These are phyloP conservation scores for Colletotrichum tamarilloi DNA, from an alignment of 2,329 filamentous ascomycete genomes.

Conservation along the genomic window DNA sequence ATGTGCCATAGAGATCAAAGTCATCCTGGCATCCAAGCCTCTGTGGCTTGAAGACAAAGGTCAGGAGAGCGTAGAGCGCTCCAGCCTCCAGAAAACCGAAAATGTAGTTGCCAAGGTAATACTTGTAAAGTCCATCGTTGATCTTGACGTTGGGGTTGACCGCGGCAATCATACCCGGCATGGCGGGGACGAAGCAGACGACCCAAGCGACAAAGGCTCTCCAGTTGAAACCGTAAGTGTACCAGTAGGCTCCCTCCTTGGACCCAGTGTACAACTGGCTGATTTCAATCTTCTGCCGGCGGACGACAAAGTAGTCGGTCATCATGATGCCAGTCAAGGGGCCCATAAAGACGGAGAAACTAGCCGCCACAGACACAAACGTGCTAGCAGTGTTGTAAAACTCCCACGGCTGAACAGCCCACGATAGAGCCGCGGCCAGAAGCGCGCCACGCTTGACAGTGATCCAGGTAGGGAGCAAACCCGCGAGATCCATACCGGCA, in stretches of 20 bases:
- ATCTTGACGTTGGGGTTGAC: slow-evolving; percentile 35
- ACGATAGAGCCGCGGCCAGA: slow-evolving; percentile 39
- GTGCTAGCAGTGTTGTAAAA: slow-evolving; percentile 43
- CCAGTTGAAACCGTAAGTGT: slow-evolving; percentile 47
- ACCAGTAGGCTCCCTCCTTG: slow-evolving; percentile 51
- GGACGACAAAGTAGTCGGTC: slow-evolving; percentile 44
- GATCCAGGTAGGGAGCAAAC: slow-evolving; percentile 42
- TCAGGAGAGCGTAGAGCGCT: slow-evolving; percentile 25
- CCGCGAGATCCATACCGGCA: slow-evolving; percentile 44
- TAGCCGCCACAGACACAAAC: slow-evolving; percentile 42
- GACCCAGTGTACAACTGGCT: slow-evolving; percentile 49
- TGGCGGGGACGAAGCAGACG: slow-evolving; percentile 44
- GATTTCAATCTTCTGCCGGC: slow-evolving; percentile 49
- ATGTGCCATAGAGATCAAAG: slow-evolving; percentile 33
- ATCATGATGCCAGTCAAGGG: slow-evolving; percentile 45
- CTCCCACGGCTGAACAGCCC: slow-evolving; percentile 44
- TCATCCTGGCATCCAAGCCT: slow-evolving; percentile 28
- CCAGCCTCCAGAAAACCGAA: slow-evolving; percentile 35
- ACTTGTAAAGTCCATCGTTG: slow-evolving; percentile 38
- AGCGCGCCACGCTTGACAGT: slow-evolving; percentile 43
- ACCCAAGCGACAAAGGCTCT: slow-evolving; percentile 47
- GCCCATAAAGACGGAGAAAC: slow-evolving; percentile 44
- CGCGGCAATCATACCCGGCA: slow-evolving; percentile 41
- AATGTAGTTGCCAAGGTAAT: slow-evolving; percentile 37
- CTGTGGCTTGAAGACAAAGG: slow-evolving; percentile 29